Evolutionary conservation across 2,329 filamentous ascomycete genomes (phyloP), one percentile per base, ranked within the genome.

Genomic region (Celoporthe dispersa): DNA sequence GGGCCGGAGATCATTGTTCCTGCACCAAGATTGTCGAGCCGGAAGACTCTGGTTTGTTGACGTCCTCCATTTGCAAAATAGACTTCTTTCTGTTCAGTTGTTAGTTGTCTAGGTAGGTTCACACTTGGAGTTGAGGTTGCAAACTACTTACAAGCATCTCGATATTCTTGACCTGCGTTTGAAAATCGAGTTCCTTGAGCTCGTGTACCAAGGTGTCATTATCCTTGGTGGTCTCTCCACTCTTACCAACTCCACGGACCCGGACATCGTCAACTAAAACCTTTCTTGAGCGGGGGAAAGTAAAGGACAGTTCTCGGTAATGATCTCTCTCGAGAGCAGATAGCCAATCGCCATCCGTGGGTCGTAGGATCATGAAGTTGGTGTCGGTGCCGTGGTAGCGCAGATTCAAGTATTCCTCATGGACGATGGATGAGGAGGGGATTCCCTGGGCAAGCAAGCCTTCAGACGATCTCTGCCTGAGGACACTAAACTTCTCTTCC

Each of bases 361-460:
- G 92, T 77, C 90, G 92, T 72, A 94, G 81, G 64, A 96, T 88
- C 93, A 97, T 97, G 41, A 97, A 84, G 1, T 93, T 92, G 11
- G 92, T 94, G 76, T 96, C 93, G 0, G 93, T 96, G 8, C 93
- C 93, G 33, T 92, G 87, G 76, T 97, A 97, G 68, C 93, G 86
- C 89, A 97, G 93, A 77, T 97, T 97, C 68, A 97, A 87, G 76
- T 97, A 97, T 76, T 95, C 91, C 77, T 97, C 93, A 74, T 94
- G 95, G 0, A 88, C 84, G n/a, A 97, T 91, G 22, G 91, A 88
- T 1, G 87, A 81, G 31, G 91, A 86, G 1, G 85, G 82, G 76
- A 97, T 97, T 0, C 93, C 94, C 79, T 97, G 94, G 2, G 91
- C 89, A 44, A 83, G 83, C 5, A 97, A 81, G 1, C 88, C 87